These are phyloP conservation scores for Apiospora sp. DNA, from an alignment of 2,329 filamentous ascomycete species.

Conservation along the genomic window DNA sequence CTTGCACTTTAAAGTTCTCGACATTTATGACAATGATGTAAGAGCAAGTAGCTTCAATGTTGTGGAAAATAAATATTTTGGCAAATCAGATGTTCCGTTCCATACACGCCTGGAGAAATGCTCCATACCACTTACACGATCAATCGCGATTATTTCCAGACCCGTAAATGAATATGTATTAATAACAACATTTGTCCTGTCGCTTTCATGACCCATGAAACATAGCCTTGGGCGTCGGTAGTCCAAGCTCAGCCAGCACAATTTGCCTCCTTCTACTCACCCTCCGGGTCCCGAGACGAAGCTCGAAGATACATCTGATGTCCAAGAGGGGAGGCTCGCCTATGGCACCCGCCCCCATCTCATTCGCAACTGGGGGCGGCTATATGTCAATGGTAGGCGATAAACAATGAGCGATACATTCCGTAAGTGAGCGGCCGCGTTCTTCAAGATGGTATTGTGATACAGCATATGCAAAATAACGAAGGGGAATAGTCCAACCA, in stretches of 20 bases:
- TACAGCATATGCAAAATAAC: conserved; percentile 19
- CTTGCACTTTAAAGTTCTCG: not conserved
- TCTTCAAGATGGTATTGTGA: conserved; percentile 15
- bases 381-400: not conserved
- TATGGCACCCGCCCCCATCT: not conserved
- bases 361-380: not conserved
- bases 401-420: conserved; percentile 14
- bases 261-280: not conserved
- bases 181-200: conserved; percentile 15
- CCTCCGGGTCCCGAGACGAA: not conserved
- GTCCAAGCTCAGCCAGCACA: conserved; percentile 5
- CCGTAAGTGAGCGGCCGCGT: conserved; percentile 17
- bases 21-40: not conserved
- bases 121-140: not conserved
- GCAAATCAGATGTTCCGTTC: not conserved
- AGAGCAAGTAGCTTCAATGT: not conserved
- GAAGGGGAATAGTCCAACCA: conserved; percentile 23
- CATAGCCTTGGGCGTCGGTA: not conserved
- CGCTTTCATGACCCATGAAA: conserved; percentile 24
- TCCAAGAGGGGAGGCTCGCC: not conserved
- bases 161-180: not conserved
- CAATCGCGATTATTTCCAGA: not conserved
- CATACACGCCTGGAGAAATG: not conserved
- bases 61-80: not conserved
- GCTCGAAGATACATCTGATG: not conserved